A percentile compares a stretch with the other conserved stretches of the same genome.
Conservation (phyloP, 106 monocot genomes). For the Dactylorhiza incarnata region DNA sequence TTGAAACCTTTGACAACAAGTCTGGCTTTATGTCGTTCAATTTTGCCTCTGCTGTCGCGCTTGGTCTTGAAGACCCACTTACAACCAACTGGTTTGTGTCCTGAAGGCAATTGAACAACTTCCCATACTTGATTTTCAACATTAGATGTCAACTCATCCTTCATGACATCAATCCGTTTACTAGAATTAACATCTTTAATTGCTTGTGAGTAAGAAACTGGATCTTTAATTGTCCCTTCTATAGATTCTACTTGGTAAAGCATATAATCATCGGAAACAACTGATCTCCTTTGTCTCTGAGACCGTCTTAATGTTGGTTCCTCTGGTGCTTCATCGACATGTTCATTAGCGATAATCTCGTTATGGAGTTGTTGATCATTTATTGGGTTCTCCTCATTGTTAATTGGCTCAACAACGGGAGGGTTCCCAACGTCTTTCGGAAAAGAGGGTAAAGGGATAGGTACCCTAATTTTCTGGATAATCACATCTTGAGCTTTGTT, state of each 20-base stretch:
- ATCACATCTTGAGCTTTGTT: neutral
- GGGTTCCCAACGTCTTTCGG: neutral
- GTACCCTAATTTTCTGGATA: neutral
- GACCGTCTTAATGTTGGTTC: neutral
- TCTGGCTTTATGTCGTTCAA: constrained; percentile 1
- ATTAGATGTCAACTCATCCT: neutral
- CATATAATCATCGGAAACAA: too few species aligned
- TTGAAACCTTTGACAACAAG: constrained; percentile 1
- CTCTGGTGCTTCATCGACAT: neutral
- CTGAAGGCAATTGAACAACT: neutral
- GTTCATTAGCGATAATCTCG: too few species aligned
- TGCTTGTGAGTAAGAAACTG: too few species aligned
- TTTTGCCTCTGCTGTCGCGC: neutral
- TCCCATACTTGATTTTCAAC: neutral
- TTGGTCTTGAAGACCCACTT: neutral
- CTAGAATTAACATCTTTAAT: neutral
- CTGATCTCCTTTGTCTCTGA: neutral
- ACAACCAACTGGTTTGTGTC: neutral
- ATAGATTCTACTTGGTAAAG: too few species aligned
- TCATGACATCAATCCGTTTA: neutral
- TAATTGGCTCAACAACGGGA: neutral
- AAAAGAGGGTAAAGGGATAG: neutral
- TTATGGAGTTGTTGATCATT: too few species aligned
- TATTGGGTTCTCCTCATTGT: neutral
- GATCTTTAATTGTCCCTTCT: too few species aligned